Conservation (phyloP, 2,329 filamentous ascomycete genomes). For the Calonectria pauciramosa region DNA sequence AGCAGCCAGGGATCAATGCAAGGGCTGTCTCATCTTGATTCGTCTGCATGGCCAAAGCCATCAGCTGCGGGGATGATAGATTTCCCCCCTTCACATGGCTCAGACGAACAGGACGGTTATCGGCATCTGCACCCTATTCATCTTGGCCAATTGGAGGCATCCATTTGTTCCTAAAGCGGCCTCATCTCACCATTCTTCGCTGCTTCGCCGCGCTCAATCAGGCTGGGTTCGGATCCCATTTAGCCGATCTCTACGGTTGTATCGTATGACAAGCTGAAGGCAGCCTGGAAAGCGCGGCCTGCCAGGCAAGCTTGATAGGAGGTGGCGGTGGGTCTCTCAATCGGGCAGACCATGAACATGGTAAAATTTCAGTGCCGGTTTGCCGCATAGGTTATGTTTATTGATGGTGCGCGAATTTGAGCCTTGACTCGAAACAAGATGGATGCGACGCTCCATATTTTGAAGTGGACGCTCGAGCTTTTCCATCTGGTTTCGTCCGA, state of each 20-base stretch:
- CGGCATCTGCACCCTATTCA: neutral
- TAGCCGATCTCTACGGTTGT: neutral
- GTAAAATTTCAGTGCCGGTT: neutral
- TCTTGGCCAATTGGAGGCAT: neutral
- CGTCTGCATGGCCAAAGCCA: neutral
- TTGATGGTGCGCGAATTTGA: neutral
- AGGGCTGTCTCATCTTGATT: neutral
- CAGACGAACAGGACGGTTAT: neutral
- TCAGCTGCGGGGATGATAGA: neutral
- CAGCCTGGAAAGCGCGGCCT: neutral
- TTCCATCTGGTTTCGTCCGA: neutral
- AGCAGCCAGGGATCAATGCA: neutral
- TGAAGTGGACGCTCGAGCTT: neutral
- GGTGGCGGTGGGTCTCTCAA: neutral
- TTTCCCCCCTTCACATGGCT: neutral
- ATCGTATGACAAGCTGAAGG: neutral
- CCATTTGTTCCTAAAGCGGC: neutral
- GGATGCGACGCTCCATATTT: neutral
- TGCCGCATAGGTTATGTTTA: neutral
- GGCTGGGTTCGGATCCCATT: neutral
- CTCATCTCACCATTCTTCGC: neutral
- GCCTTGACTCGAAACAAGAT: neutral
- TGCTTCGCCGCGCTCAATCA: neutral
- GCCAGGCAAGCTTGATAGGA: neutral
- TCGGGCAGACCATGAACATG: neutral